Evolutionary conservation across 306 rosid genomes (phyloP).

Genomic region (Corylus avellana): DNA sequence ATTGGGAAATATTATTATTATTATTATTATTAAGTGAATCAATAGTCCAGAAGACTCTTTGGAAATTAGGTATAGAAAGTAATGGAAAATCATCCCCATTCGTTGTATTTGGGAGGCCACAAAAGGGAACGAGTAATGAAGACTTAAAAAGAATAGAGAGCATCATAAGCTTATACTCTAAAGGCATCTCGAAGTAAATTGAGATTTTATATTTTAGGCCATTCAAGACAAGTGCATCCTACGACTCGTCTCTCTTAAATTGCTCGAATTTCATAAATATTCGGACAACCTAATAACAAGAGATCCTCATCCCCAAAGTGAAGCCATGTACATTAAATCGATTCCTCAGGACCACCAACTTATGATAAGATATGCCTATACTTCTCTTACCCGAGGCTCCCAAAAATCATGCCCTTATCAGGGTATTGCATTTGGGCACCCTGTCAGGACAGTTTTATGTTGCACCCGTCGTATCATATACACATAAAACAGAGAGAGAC

Average conservation of each 20-base stretch:
- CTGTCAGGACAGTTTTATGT: not conserved
- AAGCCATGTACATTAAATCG: not conserved
- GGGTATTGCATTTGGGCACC: not conserved
- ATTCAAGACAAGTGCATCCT: too few relatives aligned
- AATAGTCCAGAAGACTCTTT: slow-evolving; percentile 34
- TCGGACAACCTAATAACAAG: too few relatives aligned
- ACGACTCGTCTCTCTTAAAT: too few relatives aligned
- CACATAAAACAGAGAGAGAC: not conserved
- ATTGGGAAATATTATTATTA: not conserved
- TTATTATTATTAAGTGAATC: slow-evolving; percentile 4
- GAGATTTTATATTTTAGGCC: too few relatives aligned
- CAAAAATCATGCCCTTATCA: not conserved
- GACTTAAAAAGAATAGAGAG: not conserved
- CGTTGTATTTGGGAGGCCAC: slow-evolving; percentile 13
- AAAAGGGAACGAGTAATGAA: not conserved
- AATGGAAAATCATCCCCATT: slow-evolving; percentile 3
- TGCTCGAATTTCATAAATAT: too few relatives aligned
- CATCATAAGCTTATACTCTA: not conserved
- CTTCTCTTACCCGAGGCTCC: not conserved
- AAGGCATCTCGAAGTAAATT: not conserved
- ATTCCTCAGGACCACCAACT: not conserved
- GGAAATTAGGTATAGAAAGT: slow-evolving; percentile 18
- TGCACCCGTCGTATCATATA: not conserved
- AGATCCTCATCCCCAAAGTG: not conserved
- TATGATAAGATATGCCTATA: not conserved